phyloP scores from a whole-genome alignment of 2,329 filamentous ascomycete genomes.

The Colletotrichum lentis region DNA sequence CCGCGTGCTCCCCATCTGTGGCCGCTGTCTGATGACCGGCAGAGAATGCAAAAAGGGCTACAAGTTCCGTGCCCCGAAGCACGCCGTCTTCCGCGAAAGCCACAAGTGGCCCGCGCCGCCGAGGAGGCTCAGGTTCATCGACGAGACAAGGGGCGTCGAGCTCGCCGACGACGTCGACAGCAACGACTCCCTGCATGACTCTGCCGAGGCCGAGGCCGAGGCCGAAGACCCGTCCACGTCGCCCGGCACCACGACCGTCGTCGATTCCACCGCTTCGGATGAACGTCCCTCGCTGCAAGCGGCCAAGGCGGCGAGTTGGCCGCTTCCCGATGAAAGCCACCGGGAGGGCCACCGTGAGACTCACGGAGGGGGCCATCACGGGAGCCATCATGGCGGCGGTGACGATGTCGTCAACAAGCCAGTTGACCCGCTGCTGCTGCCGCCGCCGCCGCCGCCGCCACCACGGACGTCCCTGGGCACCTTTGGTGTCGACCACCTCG shows the following conservation, averaged over 20 bases:
- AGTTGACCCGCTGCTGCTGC: conserved; percentile 14
- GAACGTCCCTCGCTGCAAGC: conserved; percentile 20
- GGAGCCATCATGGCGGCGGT: neutral
- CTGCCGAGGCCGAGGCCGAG: conserved; percentile 11
- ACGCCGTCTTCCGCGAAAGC: conserved; percentile 35
- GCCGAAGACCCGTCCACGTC: conserved; percentile 8
- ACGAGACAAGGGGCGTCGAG: conserved; percentile 33
- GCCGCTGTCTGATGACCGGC: conserved; percentile 36
- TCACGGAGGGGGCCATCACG: neutral
- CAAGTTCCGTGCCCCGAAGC: conserved; percentile 38
- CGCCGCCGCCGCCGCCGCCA: no score
- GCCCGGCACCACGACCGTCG: conserved; percentile 20
- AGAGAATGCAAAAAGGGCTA: conserved; percentile 38
- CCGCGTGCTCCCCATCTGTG: conserved; percentile 36
- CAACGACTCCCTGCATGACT: conserved; percentile 14
- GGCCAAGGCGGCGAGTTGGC: conserved; percentile 34
- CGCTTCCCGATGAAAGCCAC: conserved; percentile 11
- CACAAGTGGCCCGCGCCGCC: conserved; percentile 35
- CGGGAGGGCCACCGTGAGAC: neutral
- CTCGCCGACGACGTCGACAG: conserved; percentile 27
- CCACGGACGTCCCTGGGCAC: conserved; percentile 21
- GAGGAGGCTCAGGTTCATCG: conserved; percentile 35
- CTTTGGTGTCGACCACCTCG: conserved; percentile 7
- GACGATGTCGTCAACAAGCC: conserved; percentile 4
- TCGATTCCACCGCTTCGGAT: neutral